These are phyloP conservation scores for Clarireedia hainanense DNA, from an alignment of 2,329 filamentous ascomycete genomes.

Conservation along the genomic window DNA sequence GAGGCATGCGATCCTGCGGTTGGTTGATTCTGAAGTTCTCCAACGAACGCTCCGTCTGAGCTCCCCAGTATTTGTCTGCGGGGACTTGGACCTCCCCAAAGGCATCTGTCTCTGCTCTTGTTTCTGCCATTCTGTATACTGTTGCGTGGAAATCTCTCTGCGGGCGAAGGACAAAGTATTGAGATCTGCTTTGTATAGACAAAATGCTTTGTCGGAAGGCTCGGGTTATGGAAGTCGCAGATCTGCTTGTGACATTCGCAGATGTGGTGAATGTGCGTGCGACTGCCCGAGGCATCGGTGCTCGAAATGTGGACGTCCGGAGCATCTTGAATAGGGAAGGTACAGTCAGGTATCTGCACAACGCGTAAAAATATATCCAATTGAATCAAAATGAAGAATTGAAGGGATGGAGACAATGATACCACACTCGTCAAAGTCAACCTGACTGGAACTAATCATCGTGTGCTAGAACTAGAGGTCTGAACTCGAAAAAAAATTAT, in stretches of 20 bases:
- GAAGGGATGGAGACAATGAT: not conserved
- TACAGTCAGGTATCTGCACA: not conserved
- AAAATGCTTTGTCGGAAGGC: not conserved
- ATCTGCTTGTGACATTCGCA: constrained; percentile 3
- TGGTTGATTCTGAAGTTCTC: constrained; percentile 99
- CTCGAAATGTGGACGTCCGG: constrained; percentile 7
- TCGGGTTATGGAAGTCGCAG: constrained; percentile 6
- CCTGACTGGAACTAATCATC: not conserved
- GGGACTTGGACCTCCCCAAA: constrained; percentile 95
- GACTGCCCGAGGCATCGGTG: constrained; percentile 8
- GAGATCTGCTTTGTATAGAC: constrained; percentile 9
- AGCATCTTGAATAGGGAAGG: constrained; percentile 3
- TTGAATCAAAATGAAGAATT: constrained; percentile 5
- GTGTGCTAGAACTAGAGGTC: not conserved
- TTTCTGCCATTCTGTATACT: constrained; percentile 35
- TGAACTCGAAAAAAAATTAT: not conserved
- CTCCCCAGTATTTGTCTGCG: constrained; percentile 95
- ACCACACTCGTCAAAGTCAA: too few relatives aligned
- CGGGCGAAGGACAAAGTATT: constrained; percentile 13
- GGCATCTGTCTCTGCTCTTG: constrained; percentile 88
- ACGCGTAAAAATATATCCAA: not conserved
- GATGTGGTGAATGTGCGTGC: constrained; percentile 3
- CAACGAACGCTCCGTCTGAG: constrained; percentile 91
- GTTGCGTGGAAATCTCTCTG: constrained; percentile 27
- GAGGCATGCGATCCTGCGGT: constrained; percentile 96